Evolutionary conservation across 2,329 filamentous ascomycete species (phyloP), one percentile per base, ranked within the genome.

Genomic region (Fusarium secorum): DNA sequence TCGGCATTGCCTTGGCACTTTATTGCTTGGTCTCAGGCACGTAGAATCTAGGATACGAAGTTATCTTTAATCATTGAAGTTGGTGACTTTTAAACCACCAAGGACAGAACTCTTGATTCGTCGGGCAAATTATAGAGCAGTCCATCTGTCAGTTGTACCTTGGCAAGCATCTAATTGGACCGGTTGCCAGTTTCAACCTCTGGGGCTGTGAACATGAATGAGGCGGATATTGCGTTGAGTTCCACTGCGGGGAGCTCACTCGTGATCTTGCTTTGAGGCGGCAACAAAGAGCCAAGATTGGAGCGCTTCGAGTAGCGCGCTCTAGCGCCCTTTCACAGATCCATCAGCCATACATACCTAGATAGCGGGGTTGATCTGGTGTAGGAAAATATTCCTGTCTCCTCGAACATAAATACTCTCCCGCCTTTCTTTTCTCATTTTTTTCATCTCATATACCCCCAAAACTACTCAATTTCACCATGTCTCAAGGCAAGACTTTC

Each of bases 11-110:
- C 5, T 15, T 9, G 9, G 38, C 5, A 3, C n/a, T 11, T 22
- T 41, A 9, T 22, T 15, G n/a, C 18, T 41, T 11, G 14, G 2
- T 0, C 5, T 22, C 0, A 0, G 0, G n/a, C 1, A 22, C 10
- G 2, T 11, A 22, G 38, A 7, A 18, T 18, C n/a, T 24, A 24
- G 24, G 24, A 24, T 24, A 24, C 24, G 24, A 24, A 24, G 24
- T 24, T 24, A 24, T 5, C 24, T 5, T 24, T 24, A 24, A 32
- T 44, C 4, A 44, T 7, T 11, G 26, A 26, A 4, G 7, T 8
- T 18, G 22, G 7, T 24, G 11, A 24, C 3, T 9, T 26, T 42
- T 17, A 6, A 17, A 9, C 5, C n/a, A 1, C 14, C 5, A 41
- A 11, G n/a, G 6, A 17, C 22, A 42, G 11, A 11, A 11, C 6